Conservation (phyloP, 768 basidiomycete genomes). For the Russula dissimulans region DNA sequence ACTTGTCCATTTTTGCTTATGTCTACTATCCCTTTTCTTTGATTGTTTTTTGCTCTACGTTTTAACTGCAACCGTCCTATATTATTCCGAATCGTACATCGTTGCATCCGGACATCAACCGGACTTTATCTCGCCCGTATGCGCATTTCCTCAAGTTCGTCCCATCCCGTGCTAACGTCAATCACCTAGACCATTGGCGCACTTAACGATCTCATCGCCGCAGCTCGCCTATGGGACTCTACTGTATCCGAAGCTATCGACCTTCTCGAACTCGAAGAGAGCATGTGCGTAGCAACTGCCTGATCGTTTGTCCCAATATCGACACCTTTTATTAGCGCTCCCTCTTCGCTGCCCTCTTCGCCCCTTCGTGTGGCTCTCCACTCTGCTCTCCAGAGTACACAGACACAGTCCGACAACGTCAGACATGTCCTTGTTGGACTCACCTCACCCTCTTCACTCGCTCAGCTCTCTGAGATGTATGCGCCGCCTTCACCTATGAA, state of each 20-base stretch:
- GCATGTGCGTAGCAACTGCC: constrained; percentile 35
- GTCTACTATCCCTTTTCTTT: constrained; percentile 9
- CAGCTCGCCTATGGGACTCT: constrained; percentile 67
- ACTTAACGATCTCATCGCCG: constrained; percentile 55
- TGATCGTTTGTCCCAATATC: constrained; percentile 2
- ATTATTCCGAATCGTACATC: constrained; percentile 6
- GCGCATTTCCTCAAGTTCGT: neutral
- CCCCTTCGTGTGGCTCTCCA: constrained; percentile 61
- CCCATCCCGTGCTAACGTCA: neutral
- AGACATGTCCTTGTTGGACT: constrained; percentile 72
- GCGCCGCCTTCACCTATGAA: constrained; percentile 60
- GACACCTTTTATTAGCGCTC: constrained; percentile 31
- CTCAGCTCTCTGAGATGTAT: constrained; percentile 82
- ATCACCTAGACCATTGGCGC: constrained; percentile 53
- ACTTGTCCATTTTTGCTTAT: constrained; percentile 6
- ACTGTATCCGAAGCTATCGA: constrained; percentile 60
- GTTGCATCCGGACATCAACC: neutral
- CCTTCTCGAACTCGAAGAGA: constrained; percentile 62
- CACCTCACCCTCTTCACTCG: constrained; percentile 59
- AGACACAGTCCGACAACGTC: constrained; percentile 74
- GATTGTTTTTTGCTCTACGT: constrained; percentile 11
- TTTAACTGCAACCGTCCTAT: constrained; percentile 8
- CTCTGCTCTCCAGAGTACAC: constrained; percentile 64
- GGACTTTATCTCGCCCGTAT: constrained; percentile 9
- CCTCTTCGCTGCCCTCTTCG: constrained; percentile 42